Evolutionary conservation across 1,139 yeast species (phyloP).

Genomic region (Geotrichum australiense): DNA sequence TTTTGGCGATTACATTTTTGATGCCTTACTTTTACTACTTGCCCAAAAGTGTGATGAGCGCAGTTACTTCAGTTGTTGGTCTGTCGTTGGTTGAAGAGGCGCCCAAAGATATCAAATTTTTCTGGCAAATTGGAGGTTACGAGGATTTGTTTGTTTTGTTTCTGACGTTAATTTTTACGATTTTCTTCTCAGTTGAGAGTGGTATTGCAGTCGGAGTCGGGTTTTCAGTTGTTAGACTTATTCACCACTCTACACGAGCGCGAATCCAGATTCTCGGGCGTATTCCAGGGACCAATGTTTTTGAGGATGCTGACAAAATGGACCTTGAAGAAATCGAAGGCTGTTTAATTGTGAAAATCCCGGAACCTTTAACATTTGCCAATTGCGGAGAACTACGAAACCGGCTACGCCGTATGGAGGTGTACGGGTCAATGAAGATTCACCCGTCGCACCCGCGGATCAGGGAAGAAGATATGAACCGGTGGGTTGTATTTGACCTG

Average conservation of each 20-base stretch:
- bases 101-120: slow-evolving; percentile 71
- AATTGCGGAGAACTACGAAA: slow-evolving; percentile 78
- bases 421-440: slow-evolving; percentile 73
- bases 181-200: slow-evolving; percentile 78
- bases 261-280: slow-evolving; percentile 86
- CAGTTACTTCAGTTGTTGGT: slow-evolving; percentile 77
- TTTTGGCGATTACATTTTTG: slow-evolving; percentile 56
- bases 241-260: slow-evolving; percentile 79
- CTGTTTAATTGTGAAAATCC: slow-evolving; percentile 76
- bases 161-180: slow-evolving; percentile 63
- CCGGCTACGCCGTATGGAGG: slow-evolving; percentile 68
- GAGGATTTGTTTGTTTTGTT: slow-evolving; percentile 69
- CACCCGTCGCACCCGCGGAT: slow-evolving; percentile 74
- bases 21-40: slow-evolving; percentile 62
- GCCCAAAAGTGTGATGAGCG: slow-evolving; percentile 77
- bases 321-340: slow-evolving; percentile 68
- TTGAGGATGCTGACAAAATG: slow-evolving; percentile 63
- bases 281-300: slow-evolving; percentile 66
- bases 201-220: slow-evolving; percentile 84
- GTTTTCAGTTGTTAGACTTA: slow-evolving; percentile 71
- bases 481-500: slow-evolving; percentile 70
- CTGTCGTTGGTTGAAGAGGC: slow-evolving; percentile 76
- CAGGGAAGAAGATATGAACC: slow-evolving; percentile 49
- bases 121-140: slow-evolving; percentile 65
- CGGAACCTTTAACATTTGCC: slow-evolving; percentile 91